Evolutionary conservation across 176 grass and related monocot species (phyloP), one percentile per base, ranked within the genome.

Genomic region (Carex scoparia): DNA sequence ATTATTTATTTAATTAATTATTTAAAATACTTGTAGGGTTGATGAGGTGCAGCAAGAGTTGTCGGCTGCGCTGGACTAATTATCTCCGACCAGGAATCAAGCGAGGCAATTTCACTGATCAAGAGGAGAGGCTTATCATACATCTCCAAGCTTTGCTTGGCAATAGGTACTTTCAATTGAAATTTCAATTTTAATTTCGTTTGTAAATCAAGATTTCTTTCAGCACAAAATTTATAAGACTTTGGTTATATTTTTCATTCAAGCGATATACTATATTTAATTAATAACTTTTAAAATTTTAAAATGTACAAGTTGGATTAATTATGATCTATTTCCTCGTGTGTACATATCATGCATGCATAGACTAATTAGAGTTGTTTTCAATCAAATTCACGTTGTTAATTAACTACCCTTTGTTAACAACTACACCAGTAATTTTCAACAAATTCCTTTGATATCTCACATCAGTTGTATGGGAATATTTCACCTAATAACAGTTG

Each of bases 1-100:
- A n/a, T 54, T 72, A 82, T 56, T 86, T 72, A 14, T 77, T 3
- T 79, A 1, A 40, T 40, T 40, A 40, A 5, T 38, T 3, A 13
- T 16, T 61, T 27, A 23, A 10, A 63, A 51, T 62, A 28, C 1
- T 77, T 88, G 64, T 79, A 98, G 96, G 96, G 63, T 83, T 98
- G 83, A 90, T 95, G 96, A 92, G 96, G 76, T 98, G 96, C 84
- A 95, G 96, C 91, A 98, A 98, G 91, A 98, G 96, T 89, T 98
- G 96, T 84, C 54, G 96, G 83, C 91, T 98, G 19, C 85, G 96
- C 68, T 98, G 96, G 96, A 95, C 93, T 15, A 98, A 98, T 85
- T 98, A 98, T 86, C 96, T 98, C 83, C 83, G 91, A 81, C 96
- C 96, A 12, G 96, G 91, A 33, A 95, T 98, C 85, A 98, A 98